Base-by-base conservation (phyloP, 257 asterid species). In the Solanum sejunctum region DNA sequence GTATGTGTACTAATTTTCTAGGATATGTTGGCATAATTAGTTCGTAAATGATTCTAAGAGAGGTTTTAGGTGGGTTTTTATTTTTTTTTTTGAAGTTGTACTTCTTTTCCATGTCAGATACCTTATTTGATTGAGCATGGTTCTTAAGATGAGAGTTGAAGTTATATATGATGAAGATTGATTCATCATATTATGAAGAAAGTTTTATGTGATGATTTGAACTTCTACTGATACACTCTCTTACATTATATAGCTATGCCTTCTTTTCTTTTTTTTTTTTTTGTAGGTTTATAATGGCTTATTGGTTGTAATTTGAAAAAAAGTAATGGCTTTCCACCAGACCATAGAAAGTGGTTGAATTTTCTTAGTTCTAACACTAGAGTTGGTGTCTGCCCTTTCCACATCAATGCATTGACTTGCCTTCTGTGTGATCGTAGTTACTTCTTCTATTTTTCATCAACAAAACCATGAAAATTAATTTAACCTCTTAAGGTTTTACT, bases 401-500 rank as follows among this genome's bases (percentile, higher is more conserved):
- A 12, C 47, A 52, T 52, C 82, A 52, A 54, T 78, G 63, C 63
- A 78, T 51, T 28, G 64, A 77, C 23, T 77, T 77, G n/a, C 45
- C 82, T 77, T 77, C n/a, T 52, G 64, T 26, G 26, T 52, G 82
- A 26, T 51, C 47, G 16, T 26, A 26, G 47, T 51, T 77, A 15
- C 21, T 78, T 26, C 64, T 52, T 78, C 26, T 51, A 63, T 77
- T 26, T 21, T 36, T 51, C 26, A 17, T 78, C 64, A 8, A 78
- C 64, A 78, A 16, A 78, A 52, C 47, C 28, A 52, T 52, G 64
- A 49, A 17, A 49, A 23, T 49, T 21, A 15, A 16, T 23, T 49
- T 51, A 18, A 23, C 63, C 21, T 49, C n/a, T 51, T 17, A 9
- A 52, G 43, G 11, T 52, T 78, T 52, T 89, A 90, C 92, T 61